Evolutionary conservation across 148 eudicot genomes (phyloP).

Genomic region (Arbutus unedo): DNA sequence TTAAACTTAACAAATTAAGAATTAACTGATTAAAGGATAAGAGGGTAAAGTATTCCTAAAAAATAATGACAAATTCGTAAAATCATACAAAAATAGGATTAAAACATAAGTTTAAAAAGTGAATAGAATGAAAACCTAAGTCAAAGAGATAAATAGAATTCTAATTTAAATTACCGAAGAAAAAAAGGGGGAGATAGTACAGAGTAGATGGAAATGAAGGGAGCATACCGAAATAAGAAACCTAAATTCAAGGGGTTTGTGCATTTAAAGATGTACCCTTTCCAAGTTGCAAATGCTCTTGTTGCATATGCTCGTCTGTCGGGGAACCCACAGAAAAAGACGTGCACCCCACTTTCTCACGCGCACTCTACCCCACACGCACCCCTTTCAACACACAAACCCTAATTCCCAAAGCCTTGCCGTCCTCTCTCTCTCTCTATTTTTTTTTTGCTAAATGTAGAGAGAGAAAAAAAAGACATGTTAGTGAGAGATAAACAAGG

Average conservation of each 20-base stretch:
- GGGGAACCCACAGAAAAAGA: constrained; percentile 1
- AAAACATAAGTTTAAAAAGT: no score
- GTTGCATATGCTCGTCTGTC: constrained; percentile 2
- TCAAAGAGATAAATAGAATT: no score
- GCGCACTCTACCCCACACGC: constrained; percentile 15
- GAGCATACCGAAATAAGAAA: neutral
- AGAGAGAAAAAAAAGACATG: neutral
- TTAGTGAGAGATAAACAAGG: neutral
- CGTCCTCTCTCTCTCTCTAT: neutral
- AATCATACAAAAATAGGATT: no score
- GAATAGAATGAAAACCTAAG: no score
- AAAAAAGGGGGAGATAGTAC: neutral
- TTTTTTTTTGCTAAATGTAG: neutral
- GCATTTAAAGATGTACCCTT: constrained; percentile 11
- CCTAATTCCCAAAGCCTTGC: constrained; percentile 2
- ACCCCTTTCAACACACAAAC: neutral
- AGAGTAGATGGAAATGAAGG: neutral
- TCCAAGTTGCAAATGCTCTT: neutral
- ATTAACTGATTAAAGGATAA: no score
- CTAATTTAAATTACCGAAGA: neutral
- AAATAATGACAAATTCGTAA: no score
- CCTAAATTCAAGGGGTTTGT: neutral
- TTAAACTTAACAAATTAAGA: no score
- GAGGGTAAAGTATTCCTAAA: no score
- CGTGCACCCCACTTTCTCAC: constrained; percentile 18